Evolutionary conservation across 352 stramenopile species (phyloP), one percentile per base, ranked within the genome.

Genomic region (Thraustochytrium sp.): DNA sequence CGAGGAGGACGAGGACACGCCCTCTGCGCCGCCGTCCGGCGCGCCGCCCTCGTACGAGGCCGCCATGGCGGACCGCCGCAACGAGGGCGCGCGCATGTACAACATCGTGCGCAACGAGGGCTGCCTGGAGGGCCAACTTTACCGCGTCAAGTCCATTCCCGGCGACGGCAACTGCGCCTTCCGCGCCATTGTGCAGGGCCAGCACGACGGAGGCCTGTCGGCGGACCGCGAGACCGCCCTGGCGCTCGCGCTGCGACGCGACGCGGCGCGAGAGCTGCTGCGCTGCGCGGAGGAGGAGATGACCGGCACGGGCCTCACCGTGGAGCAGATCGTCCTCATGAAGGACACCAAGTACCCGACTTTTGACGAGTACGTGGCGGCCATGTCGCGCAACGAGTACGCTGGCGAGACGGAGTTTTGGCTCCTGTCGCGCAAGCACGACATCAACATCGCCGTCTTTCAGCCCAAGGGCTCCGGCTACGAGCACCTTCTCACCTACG

Each of bases 291-390:
- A 84, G 36, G 61, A 84, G 38, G 75, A 84, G 36, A 84, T 84
- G 55, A 80, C 68, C 31, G 68, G 68, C 11, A 80, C 68, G 46
- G 75, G 75, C 13, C 46, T 84, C 21, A 84, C 75, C 40, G 75
- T 84, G 18, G 75, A 84, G 49, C 75, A 84, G 49, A 9, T 84
- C n/a, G 61, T 84, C 16, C 38, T 75, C 26, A 84, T 84, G 75
- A 80, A 84, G 44, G 75, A 84, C 59, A n/a, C 76, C 21, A 83
- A 83, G 2, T 75, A 64, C 5, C 61, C 75, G 4, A 84, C 55
- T 31, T 84, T 61, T 59, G 42, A n/a, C 37, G 55, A 73, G 75
- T 84, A 84, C 49, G 61, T 84, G 8, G 2, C 63, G 9, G 75
- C 75, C n/a, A 84, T 84, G 75, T 9, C 55, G 9, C 18, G 42